These are phyloP conservation scores for Naganishia kalamii DNA, from an alignment of 768 basidiomycete genomes.

Conservation along the genomic window DNA sequence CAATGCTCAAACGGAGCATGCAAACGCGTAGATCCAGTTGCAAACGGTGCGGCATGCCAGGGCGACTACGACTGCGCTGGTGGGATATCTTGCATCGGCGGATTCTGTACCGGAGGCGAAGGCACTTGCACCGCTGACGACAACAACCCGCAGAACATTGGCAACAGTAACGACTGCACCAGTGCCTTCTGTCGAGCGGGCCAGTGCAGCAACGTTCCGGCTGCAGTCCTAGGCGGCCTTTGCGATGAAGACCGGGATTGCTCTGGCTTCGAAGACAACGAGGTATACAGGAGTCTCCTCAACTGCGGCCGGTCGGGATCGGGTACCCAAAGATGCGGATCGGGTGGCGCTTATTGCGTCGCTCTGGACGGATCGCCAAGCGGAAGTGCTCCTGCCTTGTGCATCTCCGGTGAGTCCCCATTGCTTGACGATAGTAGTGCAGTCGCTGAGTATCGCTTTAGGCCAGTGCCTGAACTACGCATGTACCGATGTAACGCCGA, in stretches of 20 bases:
- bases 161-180: neutral
- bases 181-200: neutral
- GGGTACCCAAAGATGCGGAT: constrained; percentile 1
- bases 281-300: neutral
- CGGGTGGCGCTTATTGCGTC: neutral
- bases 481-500: neutral
- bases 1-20: neutral
- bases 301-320: constrained; percentile 5
- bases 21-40: neutral
- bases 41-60: neutral
- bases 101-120: constrained; percentile 11
- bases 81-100: neutral
- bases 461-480: constrained; percentile 10
- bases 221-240: neutral
- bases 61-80: neutral
- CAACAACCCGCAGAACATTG: neutral
- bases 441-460: neutral
- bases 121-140: neutral
- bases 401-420: constrained; percentile 3
- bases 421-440: neutral
- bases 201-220: neutral
- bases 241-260: constrained; percentile 14
- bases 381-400: neutral
- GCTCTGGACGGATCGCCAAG: neutral
- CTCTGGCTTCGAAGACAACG: neutral